Evolutionary conservation across 768 basidiomycete genomes (phyloP), one percentile per base, ranked within the genome.

Genomic region (Tylopilus cervinicoccineus): DNA sequence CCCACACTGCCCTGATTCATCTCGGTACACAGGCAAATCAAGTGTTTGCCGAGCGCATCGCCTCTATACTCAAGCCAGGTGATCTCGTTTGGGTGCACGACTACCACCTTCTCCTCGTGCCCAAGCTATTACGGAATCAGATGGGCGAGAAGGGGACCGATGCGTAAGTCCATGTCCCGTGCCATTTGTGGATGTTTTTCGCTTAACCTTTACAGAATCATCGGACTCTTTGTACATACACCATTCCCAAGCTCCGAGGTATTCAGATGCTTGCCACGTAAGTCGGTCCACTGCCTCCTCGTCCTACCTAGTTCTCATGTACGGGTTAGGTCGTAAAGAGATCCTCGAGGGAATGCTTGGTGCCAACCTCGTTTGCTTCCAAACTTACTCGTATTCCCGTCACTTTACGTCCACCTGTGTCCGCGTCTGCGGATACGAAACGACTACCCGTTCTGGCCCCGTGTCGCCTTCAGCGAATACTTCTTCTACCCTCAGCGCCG

Each of bases 341-440:
- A 90, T 98, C 51, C 77, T 99, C 22, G 93, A 97, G 54, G 96
- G 95, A 31, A 96, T 99, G 91, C 85, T 98, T 38, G 93, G 94
- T 26, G 93, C 95, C 41, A 93, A 96, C 70, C 78, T 96, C 28
- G 83, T 97, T 41, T 94, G 91, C 68, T 98, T 99, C 88, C 90
- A 92, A 75, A 96, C 94, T 0, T 96, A 95, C 68, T 93, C 92
- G 4, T 95, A 96, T 73, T 84, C 88, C 10, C 82, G 95, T 6
- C 95, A 98, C 70, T 99, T 99, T 70, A 83, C 81, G 24, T 93
- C 90, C 16, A 91, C 92, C 2, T 97, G 94, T 65, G 84, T 98
- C 36, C 88, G 95, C 17, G 95, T 99, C 5, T 95, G 93, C 66
- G 95, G 95, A 2, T 92, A 93, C 70, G 95, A 99, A 64, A 83